Evolutionary conservation across 2,329 filamentous ascomycete species (phyloP).

Genomic region (Epichloe sp.): DNA sequence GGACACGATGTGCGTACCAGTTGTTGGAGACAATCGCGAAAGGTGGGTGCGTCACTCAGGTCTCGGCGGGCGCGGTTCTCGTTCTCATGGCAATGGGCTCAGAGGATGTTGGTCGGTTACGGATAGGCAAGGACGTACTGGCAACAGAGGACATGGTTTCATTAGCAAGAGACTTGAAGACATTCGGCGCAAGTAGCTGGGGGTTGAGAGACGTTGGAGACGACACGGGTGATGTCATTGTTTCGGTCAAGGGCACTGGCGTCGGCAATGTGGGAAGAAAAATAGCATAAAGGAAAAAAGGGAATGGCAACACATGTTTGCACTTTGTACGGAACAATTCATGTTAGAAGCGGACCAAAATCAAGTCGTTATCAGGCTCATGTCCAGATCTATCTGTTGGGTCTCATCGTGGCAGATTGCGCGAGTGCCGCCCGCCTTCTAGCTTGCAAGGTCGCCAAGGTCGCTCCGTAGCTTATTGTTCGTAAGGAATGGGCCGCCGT

Average conservation of each 20-base stretch:
- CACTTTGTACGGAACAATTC: not conserved
- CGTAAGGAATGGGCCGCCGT: constrained; percentile 39
- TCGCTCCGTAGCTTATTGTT: constrained; percentile 40
- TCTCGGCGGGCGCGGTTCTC: constrained; percentile 62
- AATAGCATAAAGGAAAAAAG: constrained; percentile 40
- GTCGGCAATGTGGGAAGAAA: constrained; percentile 94
- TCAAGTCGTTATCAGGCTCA: not conserved
- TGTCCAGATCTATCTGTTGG: constrained; percentile 9
- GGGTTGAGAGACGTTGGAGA: constrained; percentile 64
- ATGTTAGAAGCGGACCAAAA: not conserved
- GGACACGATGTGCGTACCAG: constrained; percentile 77
- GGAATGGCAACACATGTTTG: not conserved
- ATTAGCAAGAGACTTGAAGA: constrained; percentile 70
- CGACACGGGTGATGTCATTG: constrained; percentile 58
- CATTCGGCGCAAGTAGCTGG: constrained; percentile 87
- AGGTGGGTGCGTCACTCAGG: constrained; percentile 67
- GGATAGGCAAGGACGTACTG: constrained; percentile 68
- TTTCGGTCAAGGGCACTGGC: constrained; percentile 85
- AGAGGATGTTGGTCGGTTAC: constrained; percentile 82
- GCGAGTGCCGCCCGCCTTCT: constrained; percentile 24
- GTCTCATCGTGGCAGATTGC: constrained; percentile 8
- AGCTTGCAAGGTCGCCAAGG: constrained; percentile 38
- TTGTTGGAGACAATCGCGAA: constrained; percentile 69
- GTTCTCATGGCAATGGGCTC: constrained; percentile 96
- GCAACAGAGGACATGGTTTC: constrained; percentile 69